A percentile compares a stretch with the other conserved stretches of the same genome.
Evolutionary conservation across 768 basidiomycete genomes (phyloP).

Genomic region (Naganishia kalamii): DNA sequence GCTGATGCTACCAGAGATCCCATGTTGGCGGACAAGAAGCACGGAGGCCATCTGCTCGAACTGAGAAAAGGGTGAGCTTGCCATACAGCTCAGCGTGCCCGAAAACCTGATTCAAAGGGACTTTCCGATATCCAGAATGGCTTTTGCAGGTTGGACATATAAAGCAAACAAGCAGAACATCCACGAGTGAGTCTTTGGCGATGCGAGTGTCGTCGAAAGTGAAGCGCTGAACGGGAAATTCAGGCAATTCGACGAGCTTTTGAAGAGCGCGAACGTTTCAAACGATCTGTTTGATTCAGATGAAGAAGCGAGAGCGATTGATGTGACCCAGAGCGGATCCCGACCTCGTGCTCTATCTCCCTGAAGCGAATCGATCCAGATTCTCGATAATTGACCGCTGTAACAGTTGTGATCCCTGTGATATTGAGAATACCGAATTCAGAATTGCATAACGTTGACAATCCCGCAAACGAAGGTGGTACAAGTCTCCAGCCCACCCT

Average conservation of each 20-base stretch:
- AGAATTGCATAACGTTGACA: not conserved
- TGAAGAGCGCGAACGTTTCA: not conserved
- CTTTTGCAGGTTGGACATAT: constrained; percentile 47
- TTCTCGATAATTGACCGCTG: not conserved
- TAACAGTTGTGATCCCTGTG: not conserved
- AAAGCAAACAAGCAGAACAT: constrained; percentile 28
- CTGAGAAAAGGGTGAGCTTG: constrained; percentile 63
- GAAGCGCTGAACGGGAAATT: too few species aligned
- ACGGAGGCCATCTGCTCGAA: constrained; percentile 79
- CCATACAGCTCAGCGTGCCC: not conserved
- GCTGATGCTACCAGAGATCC: constrained; percentile 80
- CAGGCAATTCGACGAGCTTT: constrained; percentile 1
- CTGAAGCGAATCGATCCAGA: not conserved
- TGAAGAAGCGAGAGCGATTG: too few species aligned
- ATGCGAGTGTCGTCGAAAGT: too few species aligned
- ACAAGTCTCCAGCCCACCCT: not conserved
- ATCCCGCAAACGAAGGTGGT: not conserved
- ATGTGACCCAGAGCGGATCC: not conserved
- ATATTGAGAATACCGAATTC: not conserved
- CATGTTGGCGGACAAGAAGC: constrained; percentile 71
- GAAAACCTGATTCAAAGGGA: not conserved
- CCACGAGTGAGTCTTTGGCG: constrained; percentile 10
- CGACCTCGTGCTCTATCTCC: not conserved
- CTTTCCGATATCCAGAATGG: constrained; percentile 30
- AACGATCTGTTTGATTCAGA: too few species aligned